Percentiles rank a stretch among this genome's conserved stretches.
phyloP scores from a whole-genome alignment of 495 filamentous ascomycete genomes.

The Thozetella sp. region DNA sequence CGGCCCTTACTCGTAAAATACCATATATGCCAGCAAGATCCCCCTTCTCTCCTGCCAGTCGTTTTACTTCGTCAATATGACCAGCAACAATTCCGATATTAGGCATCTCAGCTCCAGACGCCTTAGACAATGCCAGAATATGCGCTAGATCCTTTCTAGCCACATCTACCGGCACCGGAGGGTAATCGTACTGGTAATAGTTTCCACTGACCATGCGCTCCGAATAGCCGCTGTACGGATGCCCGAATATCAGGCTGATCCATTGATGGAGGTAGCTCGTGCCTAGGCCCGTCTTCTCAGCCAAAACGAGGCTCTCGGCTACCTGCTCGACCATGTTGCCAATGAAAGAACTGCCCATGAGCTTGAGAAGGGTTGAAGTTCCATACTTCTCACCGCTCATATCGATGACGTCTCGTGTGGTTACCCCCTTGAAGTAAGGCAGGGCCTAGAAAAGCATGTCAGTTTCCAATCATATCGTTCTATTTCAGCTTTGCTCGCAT shows the following conservation, averaged over 20 bases:
- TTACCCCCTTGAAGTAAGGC: constrained; percentile 70
- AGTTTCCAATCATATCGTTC: neutral
- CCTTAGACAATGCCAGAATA: neutral
- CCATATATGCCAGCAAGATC: neutral
- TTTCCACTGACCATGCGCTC: neutral
- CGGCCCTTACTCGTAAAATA: neutral
- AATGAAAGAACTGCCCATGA: constrained; percentile 76
- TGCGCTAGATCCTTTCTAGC: neutral
- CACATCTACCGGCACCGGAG: neutral
- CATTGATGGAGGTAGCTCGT: constrained; percentile 61
- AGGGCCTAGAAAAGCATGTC: constrained; percentile 34
- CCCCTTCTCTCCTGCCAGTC: neutral
- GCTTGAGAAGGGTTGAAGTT: constrained; percentile 61
- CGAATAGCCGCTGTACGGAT: neutral
- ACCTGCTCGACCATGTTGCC: constrained; percentile 71
- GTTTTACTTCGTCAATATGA: neutral
- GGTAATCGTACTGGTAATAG: neutral
- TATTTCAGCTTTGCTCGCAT: neutral
- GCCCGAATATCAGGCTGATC: constrained; percentile 38
- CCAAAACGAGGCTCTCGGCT: constrained; percentile 64
- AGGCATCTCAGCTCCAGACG: neutral
- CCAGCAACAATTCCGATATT: neutral
- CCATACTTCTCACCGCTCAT: constrained; percentile 45
- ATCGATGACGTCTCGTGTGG: constrained; percentile 62
- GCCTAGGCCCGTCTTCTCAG: constrained; percentile 71